Conservation (phyloP, 192 early-diverging fungal species). For the Gonapodya prolifera region DNA sequence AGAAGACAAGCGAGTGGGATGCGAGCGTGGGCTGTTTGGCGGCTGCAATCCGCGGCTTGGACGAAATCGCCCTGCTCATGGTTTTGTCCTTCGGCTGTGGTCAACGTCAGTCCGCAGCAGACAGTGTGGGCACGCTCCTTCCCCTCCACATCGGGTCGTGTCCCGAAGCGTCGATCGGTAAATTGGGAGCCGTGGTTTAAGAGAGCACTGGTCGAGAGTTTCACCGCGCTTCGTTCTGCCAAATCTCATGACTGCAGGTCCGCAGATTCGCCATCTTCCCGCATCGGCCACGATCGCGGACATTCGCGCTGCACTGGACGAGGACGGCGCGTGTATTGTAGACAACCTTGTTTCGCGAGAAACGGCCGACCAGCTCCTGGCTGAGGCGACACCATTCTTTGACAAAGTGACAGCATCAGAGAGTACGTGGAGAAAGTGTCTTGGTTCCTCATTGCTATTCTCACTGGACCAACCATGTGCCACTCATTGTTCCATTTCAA, state of each 20-base stretch:
- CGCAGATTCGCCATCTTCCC: background rate
- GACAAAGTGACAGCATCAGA: background rate
- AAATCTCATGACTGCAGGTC: background rate
- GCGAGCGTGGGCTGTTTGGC: background rate
- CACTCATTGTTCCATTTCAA: background rate
- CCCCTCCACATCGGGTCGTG: too few relatives aligned
- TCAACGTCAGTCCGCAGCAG: too few relatives aligned
- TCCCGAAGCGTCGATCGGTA: too few relatives aligned
- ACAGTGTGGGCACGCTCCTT: too few relatives aligned
- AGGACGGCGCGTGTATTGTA: background rate
- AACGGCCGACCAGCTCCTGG: background rate
- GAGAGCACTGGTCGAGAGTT: too few relatives aligned
- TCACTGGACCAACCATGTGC: background rate
- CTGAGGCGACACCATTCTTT: background rate
- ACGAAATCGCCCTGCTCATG: too few relatives aligned
- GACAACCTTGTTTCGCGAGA: background rate
- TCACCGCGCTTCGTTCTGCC: too few relatives aligned
- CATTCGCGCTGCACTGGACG: background rate
- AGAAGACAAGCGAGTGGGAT: constrained; percentile 64
- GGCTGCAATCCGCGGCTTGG: too few relatives aligned
- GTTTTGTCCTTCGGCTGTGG: too few relatives aligned
- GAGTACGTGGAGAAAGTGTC: background rate
- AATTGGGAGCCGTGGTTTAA: too few relatives aligned
- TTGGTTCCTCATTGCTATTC: background rate
- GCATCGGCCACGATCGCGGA: background rate